Percentiles rank a stretch among this genome's conserved stretches.
phyloP scores from a whole-genome alignment of 805 yeast genomes.

The Ogataea thermomethanolica region DNA sequence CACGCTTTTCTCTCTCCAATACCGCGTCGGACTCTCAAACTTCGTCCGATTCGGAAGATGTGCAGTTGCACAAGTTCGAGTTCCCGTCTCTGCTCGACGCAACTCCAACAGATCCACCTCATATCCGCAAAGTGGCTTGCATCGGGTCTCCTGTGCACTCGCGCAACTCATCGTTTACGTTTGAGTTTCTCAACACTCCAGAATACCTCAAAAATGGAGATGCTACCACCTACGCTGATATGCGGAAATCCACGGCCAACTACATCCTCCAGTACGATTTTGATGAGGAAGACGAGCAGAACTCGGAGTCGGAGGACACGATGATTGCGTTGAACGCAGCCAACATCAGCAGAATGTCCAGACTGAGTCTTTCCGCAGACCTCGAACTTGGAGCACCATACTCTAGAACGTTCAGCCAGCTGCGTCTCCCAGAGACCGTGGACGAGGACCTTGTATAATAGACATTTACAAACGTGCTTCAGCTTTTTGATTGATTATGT shows the following conservation, averaged over 20 bases:
- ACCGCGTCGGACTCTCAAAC: constrained; percentile 8
- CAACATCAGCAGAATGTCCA: constrained; percentile 24
- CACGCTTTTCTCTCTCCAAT: constrained; percentile 11
- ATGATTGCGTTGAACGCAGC: constrained; percentile 28
- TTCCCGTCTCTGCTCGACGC: constrained; percentile 11
- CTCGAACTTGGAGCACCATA: constrained; percentile 12
- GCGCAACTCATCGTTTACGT: constrained; percentile 27
- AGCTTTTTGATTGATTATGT: too few relatives aligned
- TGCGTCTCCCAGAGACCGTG: constrained; percentile 11
- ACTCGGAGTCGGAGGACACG: constrained; percentile 19
- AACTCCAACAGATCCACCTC: constrained; percentile 12
- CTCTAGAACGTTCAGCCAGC: constrained; percentile 13
- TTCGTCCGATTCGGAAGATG: constrained; percentile 7
- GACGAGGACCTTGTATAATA: constrained; percentile 10
- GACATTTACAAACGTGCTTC: neutral
- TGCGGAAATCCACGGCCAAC: constrained; percentile 1
- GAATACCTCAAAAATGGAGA: constrained; percentile 8
- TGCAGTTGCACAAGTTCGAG: constrained; percentile 18
- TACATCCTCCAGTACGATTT: constrained; percentile 1
- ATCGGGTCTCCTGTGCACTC: constrained; percentile 25
- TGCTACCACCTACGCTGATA: neutral
- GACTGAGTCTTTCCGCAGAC: constrained; percentile 22
- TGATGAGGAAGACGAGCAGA: constrained; percentile 17
- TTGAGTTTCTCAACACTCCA: constrained; percentile 22
- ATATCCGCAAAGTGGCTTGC: constrained; percentile 20